These are phyloP conservation scores for Apiotrichum sp. DNA, from an alignment of 1,284 basidiomycete genomes.

Conservation along the genomic window DNA sequence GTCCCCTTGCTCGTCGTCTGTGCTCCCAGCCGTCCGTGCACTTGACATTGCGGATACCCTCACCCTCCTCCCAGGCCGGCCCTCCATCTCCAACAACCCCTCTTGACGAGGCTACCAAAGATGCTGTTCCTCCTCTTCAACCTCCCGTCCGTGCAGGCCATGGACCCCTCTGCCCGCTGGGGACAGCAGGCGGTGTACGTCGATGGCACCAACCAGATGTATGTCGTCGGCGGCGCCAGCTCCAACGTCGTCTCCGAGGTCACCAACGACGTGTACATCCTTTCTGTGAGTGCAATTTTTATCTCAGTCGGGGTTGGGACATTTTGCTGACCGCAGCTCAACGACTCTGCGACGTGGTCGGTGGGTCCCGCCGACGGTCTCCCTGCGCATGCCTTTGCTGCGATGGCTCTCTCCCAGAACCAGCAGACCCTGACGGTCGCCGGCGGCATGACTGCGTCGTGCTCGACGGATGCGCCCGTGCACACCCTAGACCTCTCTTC, in stretches of 20 bases:
- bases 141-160: constrained; percentile 18
- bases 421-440: constrained; percentile 27
- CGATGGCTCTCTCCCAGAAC: constrained; percentile 26
- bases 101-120: constrained; percentile 13
- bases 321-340: constrained; percentile 25
- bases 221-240: constrained; percentile 44
- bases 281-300: constrained; percentile 26
- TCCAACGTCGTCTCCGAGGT: constrained; percentile 33
- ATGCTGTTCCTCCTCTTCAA: constrained; percentile 18
- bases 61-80: not conserved
- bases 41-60: too few species aligned
- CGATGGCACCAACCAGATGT: constrained; percentile 36
- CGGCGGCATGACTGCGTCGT: constrained; percentile 43
- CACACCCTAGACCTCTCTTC: constrained; percentile 33
- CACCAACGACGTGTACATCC: constrained; percentile 45
- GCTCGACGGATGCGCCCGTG: constrained; percentile 29
- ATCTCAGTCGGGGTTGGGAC: too few species aligned
- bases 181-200: constrained; percentile 45
- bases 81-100: constrained; percentile 1
- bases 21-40: not conserved
- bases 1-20: not conserved
- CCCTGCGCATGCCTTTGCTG: constrained; percentile 44
- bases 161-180: constrained; percentile 39
- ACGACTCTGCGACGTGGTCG: constrained; percentile 23
- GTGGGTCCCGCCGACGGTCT: constrained; percentile 31